These are phyloP conservation scores for Pseudogymnoascus verrucosus DNA, from an alignment of 2,329 filamentous ascomycete species.

Conservation along the genomic window DNA sequence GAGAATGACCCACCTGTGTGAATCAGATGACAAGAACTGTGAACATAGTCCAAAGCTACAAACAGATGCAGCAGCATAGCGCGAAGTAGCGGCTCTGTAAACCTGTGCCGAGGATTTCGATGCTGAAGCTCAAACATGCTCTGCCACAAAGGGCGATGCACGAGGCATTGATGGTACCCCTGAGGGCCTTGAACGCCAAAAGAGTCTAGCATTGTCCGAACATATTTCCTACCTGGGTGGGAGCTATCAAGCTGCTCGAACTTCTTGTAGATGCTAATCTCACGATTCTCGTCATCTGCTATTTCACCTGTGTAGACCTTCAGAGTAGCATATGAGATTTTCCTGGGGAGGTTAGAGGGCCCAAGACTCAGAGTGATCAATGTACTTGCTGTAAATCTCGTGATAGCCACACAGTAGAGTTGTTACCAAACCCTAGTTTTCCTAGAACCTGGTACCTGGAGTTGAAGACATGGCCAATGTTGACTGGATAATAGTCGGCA, in stretches of 20 bases:
- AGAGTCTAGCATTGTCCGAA: slow-evolving; percentile 28
- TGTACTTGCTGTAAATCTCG: slow-evolving; percentile 7
- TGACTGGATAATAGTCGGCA: slow-evolving; percentile 15
- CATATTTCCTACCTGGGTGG: slow-evolving; percentile 25
- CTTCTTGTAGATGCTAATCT: background rate
- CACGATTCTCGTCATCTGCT: background rate
- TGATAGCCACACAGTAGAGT: slow-evolving; percentile 17
- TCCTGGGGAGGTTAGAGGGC: background rate
- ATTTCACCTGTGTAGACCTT: background rate
- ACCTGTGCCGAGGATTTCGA: slow-evolving; percentile 7
- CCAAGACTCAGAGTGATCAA: background rate
- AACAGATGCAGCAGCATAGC: slow-evolving; percentile 14
- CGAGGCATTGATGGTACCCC: slow-evolving; percentile 19
- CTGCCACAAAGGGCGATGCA: slow-evolving; percentile 19
- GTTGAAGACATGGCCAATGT: slow-evolving; percentile 17
- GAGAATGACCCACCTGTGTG: slow-evolving; percentile 18
- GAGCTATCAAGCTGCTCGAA: background rate
- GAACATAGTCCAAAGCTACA: slow-evolving; percentile 21
- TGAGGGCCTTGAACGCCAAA: slow-evolving; percentile 24
- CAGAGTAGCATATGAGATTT: background rate
- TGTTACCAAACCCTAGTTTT: slow-evolving; percentile 17
- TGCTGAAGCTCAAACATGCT: slow-evolving; percentile 14
- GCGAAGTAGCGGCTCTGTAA: slow-evolving; percentile 16
- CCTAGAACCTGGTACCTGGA: slow-evolving; percentile 19
- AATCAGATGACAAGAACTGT: slow-evolving; percentile 19